Conservation (phyloP, 805 yeast genomes). For the Candida sphagnicola region DNA sequence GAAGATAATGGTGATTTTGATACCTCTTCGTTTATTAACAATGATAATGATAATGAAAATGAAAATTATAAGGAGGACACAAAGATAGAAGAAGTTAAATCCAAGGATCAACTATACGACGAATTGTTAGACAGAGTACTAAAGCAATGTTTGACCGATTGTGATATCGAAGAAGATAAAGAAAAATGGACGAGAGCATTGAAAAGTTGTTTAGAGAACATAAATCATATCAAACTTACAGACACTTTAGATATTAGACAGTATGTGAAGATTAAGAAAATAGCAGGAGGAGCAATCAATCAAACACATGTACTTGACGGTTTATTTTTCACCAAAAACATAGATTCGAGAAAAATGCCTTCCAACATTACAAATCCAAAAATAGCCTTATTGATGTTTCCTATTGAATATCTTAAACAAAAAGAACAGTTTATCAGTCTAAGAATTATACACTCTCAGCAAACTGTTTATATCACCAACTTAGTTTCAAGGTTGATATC, state of each 20-base stretch:
- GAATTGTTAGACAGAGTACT: conserved; percentile 50
- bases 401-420: conserved; percentile 75
- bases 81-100: background rate
- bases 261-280: conserved; percentile 80
- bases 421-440: conserved; percentile 79
- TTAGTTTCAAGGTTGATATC: conserved; percentile 75
- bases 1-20: conserved; percentile 4
- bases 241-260: conserved; percentile 84
- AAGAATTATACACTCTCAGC: conserved; percentile 83
- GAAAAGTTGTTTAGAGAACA: conserved; percentile 45
- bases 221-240: conserved; percentile 60
- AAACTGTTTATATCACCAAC: conserved; percentile 76
- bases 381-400: conserved; percentile 81
- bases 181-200: conserved; percentile 61
- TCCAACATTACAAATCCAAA: conserved; percentile 59
- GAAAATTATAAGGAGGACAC: background rate
- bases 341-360: conserved; percentile 81
- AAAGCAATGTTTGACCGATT: conserved; percentile 59
- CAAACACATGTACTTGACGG: conserved; percentile 72
- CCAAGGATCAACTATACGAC: conserved; percentile 19
- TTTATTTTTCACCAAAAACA: conserved; percentile 73
- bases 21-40: background rate
- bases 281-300: conserved; percentile 67
- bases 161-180: conserved; percentile 42
- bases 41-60: too few species aligned